A percentile compares a stretch with the other conserved stretches of the same genome.
Conservation (phyloP, 2,329 filamentous ascomycete genomes). For the Stachybotrys elegans region DNA sequence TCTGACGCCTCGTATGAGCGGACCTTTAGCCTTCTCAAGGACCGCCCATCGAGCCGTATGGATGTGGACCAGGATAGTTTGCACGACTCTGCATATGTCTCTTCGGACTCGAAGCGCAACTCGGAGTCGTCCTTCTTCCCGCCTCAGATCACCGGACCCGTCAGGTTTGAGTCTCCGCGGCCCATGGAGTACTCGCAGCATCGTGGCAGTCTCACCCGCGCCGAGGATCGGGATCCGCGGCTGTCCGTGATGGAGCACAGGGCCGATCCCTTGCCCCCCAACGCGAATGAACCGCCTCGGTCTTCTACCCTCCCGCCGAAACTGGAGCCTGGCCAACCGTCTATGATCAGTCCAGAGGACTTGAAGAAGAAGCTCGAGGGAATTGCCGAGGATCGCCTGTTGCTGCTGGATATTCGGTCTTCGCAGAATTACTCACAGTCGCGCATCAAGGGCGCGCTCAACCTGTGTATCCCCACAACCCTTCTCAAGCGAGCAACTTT, state of each 20-base stretch:
- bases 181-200: slow-evolving; percentile 21
- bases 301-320: slow-evolving; percentile 50
- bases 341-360: slow-evolving; percentile 48
- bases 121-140: slow-evolving; percentile 42
- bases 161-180: slow-evolving; percentile 35
- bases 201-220: slow-evolving; percentile 28
- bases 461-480: slow-evolving; percentile 92
- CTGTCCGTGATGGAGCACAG: slow-evolving; percentile 48
- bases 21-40: slow-evolving; percentile 14
- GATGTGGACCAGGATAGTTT: slow-evolving; percentile 41
- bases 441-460: slow-evolving; percentile 75
- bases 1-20: slow-evolving; percentile 27
- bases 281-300: slow-evolving; percentile 17
- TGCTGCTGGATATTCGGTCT: slow-evolving; percentile 82
- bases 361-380: slow-evolving; percentile 52
- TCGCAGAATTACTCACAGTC: slow-evolving; percentile 75
- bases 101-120: slow-evolving; percentile 48
- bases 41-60: slow-evolving; percentile 24
- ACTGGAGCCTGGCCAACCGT: slow-evolving; percentile 39
- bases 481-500: slow-evolving; percentile 87
- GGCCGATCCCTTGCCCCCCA: slow-evolving; percentile 31
- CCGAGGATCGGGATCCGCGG: slow-evolving; percentile 48
- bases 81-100: slow-evolving; percentile 51
- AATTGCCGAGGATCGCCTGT: slow-evolving; percentile 35
- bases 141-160: slow-evolving; percentile 33